These are phyloP conservation scores for Sphaerobolus stellatus DNA, from an alignment of 1,284 basidiomycete genomes.

Conservation along the genomic window DNA sequence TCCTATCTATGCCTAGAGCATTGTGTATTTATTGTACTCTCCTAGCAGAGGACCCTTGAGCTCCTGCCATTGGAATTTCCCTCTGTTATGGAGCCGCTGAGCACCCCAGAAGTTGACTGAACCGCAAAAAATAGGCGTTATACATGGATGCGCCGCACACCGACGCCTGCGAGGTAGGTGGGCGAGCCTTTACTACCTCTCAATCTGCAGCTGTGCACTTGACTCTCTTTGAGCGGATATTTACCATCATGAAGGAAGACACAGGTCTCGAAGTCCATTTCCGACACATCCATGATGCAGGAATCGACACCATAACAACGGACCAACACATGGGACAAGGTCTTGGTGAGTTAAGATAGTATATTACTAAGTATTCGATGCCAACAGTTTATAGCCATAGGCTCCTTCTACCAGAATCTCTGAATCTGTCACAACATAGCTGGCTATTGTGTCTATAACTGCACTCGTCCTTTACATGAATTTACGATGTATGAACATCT, in stretches of 20 bases:
- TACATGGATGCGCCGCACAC: no score
- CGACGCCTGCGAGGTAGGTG: no score
- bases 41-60: no score
- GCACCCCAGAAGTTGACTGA: no score
- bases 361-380: neutral
- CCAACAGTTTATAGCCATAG: neutral
- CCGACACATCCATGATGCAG: conserved; percentile 24
- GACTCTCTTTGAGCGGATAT: conserved; percentile 22
- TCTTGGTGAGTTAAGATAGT: conserved; percentile 14
- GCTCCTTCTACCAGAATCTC: neutral
- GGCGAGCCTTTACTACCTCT: conserved; percentile 25
- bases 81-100: no score
- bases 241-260: conserved; percentile 20
- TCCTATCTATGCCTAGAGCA: no score
- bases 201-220: conserved; percentile 25
- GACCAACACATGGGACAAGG: conserved; percentile 29
- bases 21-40: no score
- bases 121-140: no score
- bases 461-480: neutral
- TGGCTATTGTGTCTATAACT: neutral
- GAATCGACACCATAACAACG: conserved; percentile 22
- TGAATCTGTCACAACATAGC: neutral
- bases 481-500: conserved; percentile 9
- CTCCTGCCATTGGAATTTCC: no score
- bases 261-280: conserved; percentile 21